These are phyloP conservation scores for Candida hungchunana DNA, from an alignment of 805 yeast species.

Conservation along the genomic window DNA sequence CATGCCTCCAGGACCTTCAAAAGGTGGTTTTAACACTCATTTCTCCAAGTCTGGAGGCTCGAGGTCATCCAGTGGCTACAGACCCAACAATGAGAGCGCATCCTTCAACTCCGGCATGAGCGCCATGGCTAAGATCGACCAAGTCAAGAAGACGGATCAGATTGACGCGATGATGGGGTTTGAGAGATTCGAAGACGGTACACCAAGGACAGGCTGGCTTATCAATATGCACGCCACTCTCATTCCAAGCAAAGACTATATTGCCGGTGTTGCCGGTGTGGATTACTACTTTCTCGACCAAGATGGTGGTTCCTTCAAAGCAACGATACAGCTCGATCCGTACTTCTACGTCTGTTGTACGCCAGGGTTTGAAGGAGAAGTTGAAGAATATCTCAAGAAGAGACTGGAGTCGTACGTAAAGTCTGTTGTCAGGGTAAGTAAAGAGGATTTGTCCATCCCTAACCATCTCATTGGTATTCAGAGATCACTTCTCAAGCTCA, in stretches of 20 bases:
- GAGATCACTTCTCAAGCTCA: conserved; percentile 58
- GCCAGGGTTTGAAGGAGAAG: conserved; percentile 55
- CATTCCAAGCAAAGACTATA: conserved; percentile 50
- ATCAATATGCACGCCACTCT: conserved; percentile 90
- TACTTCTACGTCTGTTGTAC: conserved; percentile 71
- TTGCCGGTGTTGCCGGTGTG: conserved; percentile 80
- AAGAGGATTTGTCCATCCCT: conserved; percentile 78
- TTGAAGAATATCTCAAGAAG: conserved; percentile 78
- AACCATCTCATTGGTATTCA: conserved; percentile 83
- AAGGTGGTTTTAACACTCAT: conserved; percentile 29
- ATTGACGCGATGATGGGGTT: conserved; percentile 88
- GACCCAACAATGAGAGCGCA: conserved; percentile 31
- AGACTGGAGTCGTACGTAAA: conserved; percentile 63
- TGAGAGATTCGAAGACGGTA: conserved; percentile 68
- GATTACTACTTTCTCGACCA: conserved; percentile 93
- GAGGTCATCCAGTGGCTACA: conserved; percentile 18
- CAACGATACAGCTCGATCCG: conserved; percentile 79
- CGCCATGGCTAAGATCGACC: conserved; percentile 37
- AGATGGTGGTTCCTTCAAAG: conserved; percentile 94
- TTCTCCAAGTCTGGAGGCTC: conserved; percentile 43
- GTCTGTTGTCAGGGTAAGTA: conserved; percentile 46
- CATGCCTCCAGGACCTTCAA: conserved; percentile 34
- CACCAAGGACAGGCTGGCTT: conserved; percentile 81
- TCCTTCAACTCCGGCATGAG: conserved; percentile 28
- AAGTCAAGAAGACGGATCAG: conserved; percentile 56